Percentiles rank a stretch among this genome's conserved stretches.
Conservation (phyloP, 306 rosid species). For the Acacia confusa region DNA sequence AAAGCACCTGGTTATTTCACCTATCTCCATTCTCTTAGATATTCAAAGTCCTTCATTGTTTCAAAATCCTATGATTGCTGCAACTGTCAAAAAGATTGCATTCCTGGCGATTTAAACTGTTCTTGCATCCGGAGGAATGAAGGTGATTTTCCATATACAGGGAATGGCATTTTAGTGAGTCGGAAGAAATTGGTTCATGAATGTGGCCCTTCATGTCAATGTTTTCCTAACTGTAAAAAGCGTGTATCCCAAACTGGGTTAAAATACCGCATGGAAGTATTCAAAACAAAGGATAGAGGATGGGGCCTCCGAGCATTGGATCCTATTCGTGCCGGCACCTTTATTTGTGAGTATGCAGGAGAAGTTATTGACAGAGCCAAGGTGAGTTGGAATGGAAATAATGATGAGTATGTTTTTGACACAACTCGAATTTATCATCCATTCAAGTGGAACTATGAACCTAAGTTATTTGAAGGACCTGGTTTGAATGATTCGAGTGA, state of each 20-base stretch:
- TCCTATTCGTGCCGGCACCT: conserved; percentile 62
- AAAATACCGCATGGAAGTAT: conserved; percentile 66
- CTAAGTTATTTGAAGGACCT: conserved; percentile 48
- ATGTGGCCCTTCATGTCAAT: conserved; percentile 68
- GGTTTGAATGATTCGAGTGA: conserved; percentile 37
- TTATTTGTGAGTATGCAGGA: conserved; percentile 71
- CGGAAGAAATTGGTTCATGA: conserved; percentile 59
- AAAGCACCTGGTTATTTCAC: conserved; percentile 63
- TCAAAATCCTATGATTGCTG: conserved; percentile 51
- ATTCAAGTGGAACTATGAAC: conserved; percentile 69
- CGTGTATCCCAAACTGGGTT: conserved; percentile 61
- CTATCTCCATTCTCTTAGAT: conserved; percentile 57
- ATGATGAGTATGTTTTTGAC: conserved; percentile 60
- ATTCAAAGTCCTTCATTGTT: conserved; percentile 53
- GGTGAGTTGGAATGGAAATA: conserved; percentile 38
- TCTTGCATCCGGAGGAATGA: conserved; percentile 59
- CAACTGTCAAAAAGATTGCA: conserved; percentile 50
- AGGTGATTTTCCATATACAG: conserved; percentile 61
- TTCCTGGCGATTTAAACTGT: conserved; percentile 63
- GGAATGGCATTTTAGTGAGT: conserved; percentile 48
- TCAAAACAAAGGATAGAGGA: conserved; percentile 59
- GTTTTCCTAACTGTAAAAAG: conserved; percentile 62
- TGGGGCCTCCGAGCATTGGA: conserved; percentile 76
- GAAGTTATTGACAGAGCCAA: conserved; percentile 57
- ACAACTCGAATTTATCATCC: conserved; percentile 46